phyloP scores from a whole-genome alignment of 768 basidiomycete genomes.

The Cubamyces sp. region DNA sequence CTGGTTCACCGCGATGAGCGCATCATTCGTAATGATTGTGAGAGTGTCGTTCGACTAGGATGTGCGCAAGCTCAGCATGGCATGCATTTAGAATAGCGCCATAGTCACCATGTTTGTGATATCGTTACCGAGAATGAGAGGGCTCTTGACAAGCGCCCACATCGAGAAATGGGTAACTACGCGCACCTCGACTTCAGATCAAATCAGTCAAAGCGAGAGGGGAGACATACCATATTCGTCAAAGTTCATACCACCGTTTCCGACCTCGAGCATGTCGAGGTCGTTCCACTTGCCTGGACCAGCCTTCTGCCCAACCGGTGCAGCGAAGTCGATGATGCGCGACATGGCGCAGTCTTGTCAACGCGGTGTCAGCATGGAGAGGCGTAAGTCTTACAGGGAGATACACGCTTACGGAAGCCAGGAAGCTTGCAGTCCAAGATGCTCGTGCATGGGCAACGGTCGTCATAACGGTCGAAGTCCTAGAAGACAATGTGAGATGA shows the following conservation, averaged over 20 bases:
- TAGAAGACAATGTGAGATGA: conserved; percentile 11
- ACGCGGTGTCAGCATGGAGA: not conserved
- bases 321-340: conserved; percentile 43
- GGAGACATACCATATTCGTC: conserved; percentile 42
- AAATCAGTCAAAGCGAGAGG: not conserved
- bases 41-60: conserved; percentile 40
- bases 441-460: conserved; percentile 41
- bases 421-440: conserved; percentile 43
- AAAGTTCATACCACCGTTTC: conserved; percentile 44
- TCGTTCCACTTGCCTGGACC: conserved; percentile 42
- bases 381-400: not conserved
- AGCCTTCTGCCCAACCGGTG: conserved; percentile 41
- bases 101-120: conserved; percentile 39
- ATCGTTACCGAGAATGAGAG: conserved; percentile 47
- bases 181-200: not conserved
- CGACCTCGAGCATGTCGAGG: conserved; percentile 44
- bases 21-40: conserved; percentile 43
- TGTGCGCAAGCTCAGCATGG: not conserved
- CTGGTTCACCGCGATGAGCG: conserved; percentile 41
- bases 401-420: conserved; percentile 38
- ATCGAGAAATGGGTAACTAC: conserved; percentile 45
- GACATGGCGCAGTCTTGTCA: conserved; percentile 37
- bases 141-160: conserved; percentile 48
- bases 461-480: conserved; percentile 41
- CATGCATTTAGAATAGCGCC: not conserved